These are phyloP conservation scores for Peterozyma toletana DNA, from an alignment of 805 yeast genomes.

Conservation along the genomic window DNA sequence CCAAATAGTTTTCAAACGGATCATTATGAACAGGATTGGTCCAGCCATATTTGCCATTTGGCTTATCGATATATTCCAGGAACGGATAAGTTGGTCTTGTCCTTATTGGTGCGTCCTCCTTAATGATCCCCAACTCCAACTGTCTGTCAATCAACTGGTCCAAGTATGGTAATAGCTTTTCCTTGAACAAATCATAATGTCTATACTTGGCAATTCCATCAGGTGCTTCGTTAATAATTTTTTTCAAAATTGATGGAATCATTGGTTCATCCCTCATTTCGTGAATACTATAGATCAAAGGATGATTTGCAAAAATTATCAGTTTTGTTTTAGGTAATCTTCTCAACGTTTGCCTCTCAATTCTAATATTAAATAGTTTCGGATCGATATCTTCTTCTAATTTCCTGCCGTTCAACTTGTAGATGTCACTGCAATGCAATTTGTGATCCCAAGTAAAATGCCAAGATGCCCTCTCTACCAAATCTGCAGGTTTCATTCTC, in stretches of 20 bases:
- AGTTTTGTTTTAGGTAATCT: constrained; percentile 59
- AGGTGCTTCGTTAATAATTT: constrained; percentile 60
- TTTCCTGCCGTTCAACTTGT: constrained; percentile 39
- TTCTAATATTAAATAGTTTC: constrained; percentile 56
- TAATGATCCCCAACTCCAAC: constrained; percentile 44
- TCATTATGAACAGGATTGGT: constrained; percentile 18
- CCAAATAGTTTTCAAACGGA: constrained; percentile 1
- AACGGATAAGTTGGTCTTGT: constrained; percentile 61
- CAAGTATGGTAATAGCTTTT: constrained; percentile 50
- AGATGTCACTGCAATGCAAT: constrained; percentile 46
- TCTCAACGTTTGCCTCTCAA: constrained; percentile 66
- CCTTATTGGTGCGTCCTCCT: constrained; percentile 45
- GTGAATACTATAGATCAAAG: constrained; percentile 66
- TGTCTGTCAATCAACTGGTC: constrained; percentile 53
- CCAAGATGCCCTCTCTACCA: constrained; percentile 73
- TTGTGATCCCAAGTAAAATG: constrained; percentile 69
- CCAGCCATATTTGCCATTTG: constrained; percentile 33
- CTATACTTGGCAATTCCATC: constrained; percentile 58
- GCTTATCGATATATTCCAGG: constrained; percentile 39
- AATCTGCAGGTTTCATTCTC: constrained; percentile 48
- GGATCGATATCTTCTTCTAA: constrained; percentile 37
- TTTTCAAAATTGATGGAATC: constrained; percentile 57
- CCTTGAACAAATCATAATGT: constrained; percentile 48
- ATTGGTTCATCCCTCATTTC: constrained; percentile 78
- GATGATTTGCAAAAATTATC: constrained; percentile 68